Base-by-base conservation (phyloP, 2,329 filamentous ascomycete species). In the Pleoardoris graminearum region DNA sequence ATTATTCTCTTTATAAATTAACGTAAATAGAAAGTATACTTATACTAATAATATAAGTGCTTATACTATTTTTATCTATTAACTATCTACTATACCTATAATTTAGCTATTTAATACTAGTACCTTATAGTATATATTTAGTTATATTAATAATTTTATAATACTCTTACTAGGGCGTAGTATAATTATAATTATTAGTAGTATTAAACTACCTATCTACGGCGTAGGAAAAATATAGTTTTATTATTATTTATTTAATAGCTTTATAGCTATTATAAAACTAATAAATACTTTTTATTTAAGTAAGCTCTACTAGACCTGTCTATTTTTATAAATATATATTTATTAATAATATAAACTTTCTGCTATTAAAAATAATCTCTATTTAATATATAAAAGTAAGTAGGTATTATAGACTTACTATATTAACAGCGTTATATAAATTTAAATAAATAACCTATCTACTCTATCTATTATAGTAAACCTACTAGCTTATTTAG, bases 261-360 rank as follows among this genome's bases (percentile, higher is more conserved):
- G 42, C n/a, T 53, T 42, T 4, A 51, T 27, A 2, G 19, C 17
- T 12, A 16, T 39, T 27, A 33, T 10, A n/a, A 30, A 53, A 39
- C 54, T 53, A 36, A 57, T 46, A 8, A 57, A 57, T 11, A 16
- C 29, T n/a, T 47, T 57, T 25, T 57, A 53, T 29, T 50, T 32
- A 46, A 48, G 29, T 35, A 19, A 57, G 23, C 42, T 57, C 12
- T 47, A 51, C 25, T 22, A 48, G 21, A 54, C 46, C 10, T n/a
- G 36, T 23, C 29, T 54, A 22, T 54, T 54, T 21, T 54, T 29
- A 2, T 54, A 14, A 47, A n/a, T 12, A 2, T 50, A 21, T 11
- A 35, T 50, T 17, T n/a, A 17, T 3, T 29, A 43, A 17, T 11
- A 35, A 4, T 54, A 32, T 37, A 7, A 51, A 21, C 43, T 54